Conservation (phyloP, 164 flowering plant genomes). For the Magnolia officinalis region DNA sequence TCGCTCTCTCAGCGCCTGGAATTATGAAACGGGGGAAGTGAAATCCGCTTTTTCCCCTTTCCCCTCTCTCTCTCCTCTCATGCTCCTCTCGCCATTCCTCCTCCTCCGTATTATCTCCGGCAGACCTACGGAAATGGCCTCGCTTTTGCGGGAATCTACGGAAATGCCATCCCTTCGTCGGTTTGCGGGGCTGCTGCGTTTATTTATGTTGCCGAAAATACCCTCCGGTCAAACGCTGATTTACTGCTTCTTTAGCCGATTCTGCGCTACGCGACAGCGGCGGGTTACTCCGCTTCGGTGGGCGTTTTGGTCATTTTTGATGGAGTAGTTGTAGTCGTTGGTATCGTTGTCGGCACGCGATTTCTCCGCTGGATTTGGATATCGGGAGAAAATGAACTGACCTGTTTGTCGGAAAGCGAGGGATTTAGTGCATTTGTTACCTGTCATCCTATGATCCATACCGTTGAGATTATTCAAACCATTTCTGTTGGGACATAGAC, state of each 20-base stretch:
- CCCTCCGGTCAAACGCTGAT: neutral
- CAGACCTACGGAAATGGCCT: neutral
- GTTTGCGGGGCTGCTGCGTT: neutral
- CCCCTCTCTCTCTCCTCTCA: neutral
- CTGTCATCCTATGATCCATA: neutral
- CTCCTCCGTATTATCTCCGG: constrained; percentile 6
- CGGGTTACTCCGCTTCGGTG: neutral
- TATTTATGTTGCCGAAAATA: neutral
- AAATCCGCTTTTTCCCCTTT: neutral
- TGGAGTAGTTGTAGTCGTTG: neutral
- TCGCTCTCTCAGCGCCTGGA: neutral
- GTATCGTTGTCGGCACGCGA: neutral
- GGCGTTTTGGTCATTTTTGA: neutral
- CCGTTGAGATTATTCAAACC: neutral
- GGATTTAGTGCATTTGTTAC: neutral
- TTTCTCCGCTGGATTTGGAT: neutral
- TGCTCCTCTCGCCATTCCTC: neutral
- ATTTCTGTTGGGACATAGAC: no score
- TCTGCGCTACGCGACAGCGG: neutral
- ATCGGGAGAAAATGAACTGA: neutral
- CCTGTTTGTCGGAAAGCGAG: neutral
- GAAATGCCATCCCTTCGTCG: constrained; percentile 4
- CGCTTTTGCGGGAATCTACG: neutral
- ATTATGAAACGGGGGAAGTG: no score
- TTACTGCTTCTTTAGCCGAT: neutral